Percentiles rank a stretch among this genome's conserved stretches.
These are phyloP conservation scores for Colletotrichum lindemuthianum DNA, from an alignment of 2,329 filamentous ascomycete genomes.

Conservation along the genomic window DNA sequence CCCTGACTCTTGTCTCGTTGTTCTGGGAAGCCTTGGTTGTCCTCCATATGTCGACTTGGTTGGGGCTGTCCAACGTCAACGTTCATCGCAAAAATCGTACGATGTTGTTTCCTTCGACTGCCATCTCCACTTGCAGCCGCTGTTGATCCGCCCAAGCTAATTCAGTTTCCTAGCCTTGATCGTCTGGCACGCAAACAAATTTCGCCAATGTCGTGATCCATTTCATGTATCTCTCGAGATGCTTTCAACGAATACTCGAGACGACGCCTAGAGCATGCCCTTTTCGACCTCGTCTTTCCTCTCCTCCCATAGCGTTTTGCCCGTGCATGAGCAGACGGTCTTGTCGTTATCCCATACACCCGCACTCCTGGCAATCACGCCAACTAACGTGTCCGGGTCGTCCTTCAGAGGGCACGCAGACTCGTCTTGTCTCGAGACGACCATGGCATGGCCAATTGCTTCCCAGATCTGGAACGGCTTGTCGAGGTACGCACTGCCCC, in stretches of 20 bases:
- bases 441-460: slow-evolving; percentile 91
- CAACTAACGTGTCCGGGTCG: slow-evolving; percentile 86
- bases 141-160: slow-evolving; percentile 32
- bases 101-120: slow-evolving; percentile 30
- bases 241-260: slow-evolving; percentile 3
- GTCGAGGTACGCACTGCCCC: slow-evolving; percentile 84
- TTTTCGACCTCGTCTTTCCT: slow-evolving; percentile 87
- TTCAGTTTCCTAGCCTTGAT: slow-evolving; percentile 28
- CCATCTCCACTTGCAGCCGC: slow-evolving; percentile 26
- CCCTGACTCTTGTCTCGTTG: slow-evolving; percentile 15
- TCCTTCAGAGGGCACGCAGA: slow-evolving; percentile 68
- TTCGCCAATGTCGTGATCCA: slow-evolving; percentile 17
- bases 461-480: slow-evolving; percentile 91
- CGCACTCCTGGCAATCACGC: slow-evolving; percentile 93
- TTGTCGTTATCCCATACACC: slow-evolving; percentile 99
- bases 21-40: slow-evolving; percentile 21
- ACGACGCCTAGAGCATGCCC: slow-evolving; percentile 74
- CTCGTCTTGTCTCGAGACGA: slow-evolving; percentile 76
- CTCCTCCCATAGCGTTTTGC: slow-evolving; percentile 98
- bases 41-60: neutral
- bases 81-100: slow-evolving; percentile 37
- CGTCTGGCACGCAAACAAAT: slow-evolving; percentile 19
- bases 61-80: slow-evolving; percentile 13
- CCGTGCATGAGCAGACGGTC: slow-evolving; percentile 96
- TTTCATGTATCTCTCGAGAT: slow-evolving; percentile 17